Conservation (phyloP, 805 yeast genomes). For the Scheffersomyces coipomensis region DNA sequence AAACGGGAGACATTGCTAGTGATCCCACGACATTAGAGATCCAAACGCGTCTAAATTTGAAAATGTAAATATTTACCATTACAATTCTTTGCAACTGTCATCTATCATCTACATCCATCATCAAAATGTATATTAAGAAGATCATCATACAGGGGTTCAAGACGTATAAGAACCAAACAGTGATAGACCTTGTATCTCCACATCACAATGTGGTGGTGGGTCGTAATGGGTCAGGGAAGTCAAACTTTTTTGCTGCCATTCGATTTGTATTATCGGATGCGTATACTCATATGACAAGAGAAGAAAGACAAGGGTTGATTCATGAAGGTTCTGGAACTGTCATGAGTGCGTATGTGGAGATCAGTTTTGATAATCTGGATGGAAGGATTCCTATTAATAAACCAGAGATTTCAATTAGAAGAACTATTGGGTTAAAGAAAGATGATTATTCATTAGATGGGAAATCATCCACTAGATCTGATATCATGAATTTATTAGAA, state of each 20-base stretch:
- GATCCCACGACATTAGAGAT: no score
- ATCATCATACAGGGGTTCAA: slow-evolving; percentile 90
- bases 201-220: slow-evolving; percentile 83
- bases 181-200: slow-evolving; percentile 74
- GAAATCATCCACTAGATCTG: slow-evolving; percentile 74
- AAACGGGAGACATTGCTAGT: no score
- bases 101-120: no score
- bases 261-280: slow-evolving; percentile 91
- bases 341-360: slow-evolving; percentile 90
- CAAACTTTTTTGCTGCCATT: slow-evolving; percentile 93
- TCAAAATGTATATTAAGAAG: slow-evolving; percentile 41
- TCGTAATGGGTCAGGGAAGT: slow-evolving; percentile 94
- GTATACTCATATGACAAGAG: slow-evolving; percentile 77
- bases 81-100: not conserved
- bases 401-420: slow-evolving; percentile 69
- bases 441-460: slow-evolving; percentile 88
- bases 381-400: slow-evolving; percentile 69
- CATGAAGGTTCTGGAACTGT: slow-evolving; percentile 91
- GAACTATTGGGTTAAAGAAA: slow-evolving; percentile 91
- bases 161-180: slow-evolving; percentile 83
- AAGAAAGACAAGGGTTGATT: slow-evolving; percentile 81
- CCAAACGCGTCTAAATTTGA: no score
- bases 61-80: slow-evolving; percentile 1
- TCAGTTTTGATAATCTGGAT: slow-evolving; percentile 79
- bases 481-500: slow-evolving; percentile 77